Evolutionary conservation across 345 rosid genomes (phyloP), one percentile per base, ranked within the genome.

Genomic region (Moricandia moricandioides): DNA sequence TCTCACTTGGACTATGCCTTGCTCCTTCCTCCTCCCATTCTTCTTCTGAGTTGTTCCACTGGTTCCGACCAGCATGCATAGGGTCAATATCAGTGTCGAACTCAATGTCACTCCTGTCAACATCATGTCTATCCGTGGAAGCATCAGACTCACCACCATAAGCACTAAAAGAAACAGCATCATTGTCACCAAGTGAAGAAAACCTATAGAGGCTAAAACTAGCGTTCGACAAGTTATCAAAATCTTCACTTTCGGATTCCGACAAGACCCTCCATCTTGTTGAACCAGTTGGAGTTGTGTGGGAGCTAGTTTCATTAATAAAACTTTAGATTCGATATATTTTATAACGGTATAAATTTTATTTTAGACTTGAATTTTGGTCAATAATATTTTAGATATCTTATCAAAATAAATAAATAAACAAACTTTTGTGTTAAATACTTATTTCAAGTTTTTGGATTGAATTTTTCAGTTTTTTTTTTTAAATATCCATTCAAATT

Each of bases 81-180:
- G 98, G 98, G 85, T 94, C 98, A 56, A 94, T 91, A 81, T 91
- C 97, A 72, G 88, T 81, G 74, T 89, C 97, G 75, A 87, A 89
- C 40, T 87, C 86, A 71, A 83, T 14, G 76, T 91, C 96, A 21
- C 24, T 21, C 24, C 24, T 21, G 1, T 21, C 24, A 21, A 21
- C 24, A 21, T n/a, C n/a, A n/a, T n/a, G n/a, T n/a, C n/a, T n/a
- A n/a, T n/a, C n/a, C 24, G 86, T 74, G 71, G 93, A 90, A 82
- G 85, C 88, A 83, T 94, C 98, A 7, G 94, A 91, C 30, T 91
- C 97, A 40, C 91, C 91, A 60, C 86, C 96, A 62, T 82, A 84
- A 24, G 85, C 84, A 75, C 96, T 86, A 37, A 83, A 83, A 72
- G 97, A 91, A 80, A 89, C 26, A 30, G 84, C 87, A 82, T 91